Evolutionary conservation across 345 rosid species (phyloP), one percentile per base, ranked within the genome.

Genomic region (Cardamine resedifolia): DNA sequence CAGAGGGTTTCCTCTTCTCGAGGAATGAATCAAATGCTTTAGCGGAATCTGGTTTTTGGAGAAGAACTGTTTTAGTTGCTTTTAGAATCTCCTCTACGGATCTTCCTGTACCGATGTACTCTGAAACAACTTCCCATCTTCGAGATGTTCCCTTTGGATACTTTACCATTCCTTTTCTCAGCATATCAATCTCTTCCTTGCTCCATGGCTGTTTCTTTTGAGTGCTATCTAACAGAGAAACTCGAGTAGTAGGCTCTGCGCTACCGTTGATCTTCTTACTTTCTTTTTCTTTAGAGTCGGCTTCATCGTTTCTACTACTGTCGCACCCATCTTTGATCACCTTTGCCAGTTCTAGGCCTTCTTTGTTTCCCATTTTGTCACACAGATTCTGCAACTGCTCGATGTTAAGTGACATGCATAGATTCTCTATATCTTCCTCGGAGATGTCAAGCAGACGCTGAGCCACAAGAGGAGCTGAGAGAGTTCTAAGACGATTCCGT

Each of bases 101-200:
- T 82, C 99, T 87, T 58, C 84, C 92, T 5, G 97, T 90, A 57
- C 97, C 98, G 9, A 96, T 86, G 81, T 83, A 96, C 66, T 90
- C 99, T 10, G 99, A 92, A 65, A 96, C 76, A 66, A 96, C 98
- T 77, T 92, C 99, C 99, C 99, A 96, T 81, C 99, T 90, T 20
- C 89, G 86, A 38, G 97, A 87, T 50, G 97, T 96, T 68, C 99
- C 99, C 78, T 96, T 96, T 14, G 95, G 97, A 75, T 81, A 92
- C 70, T 96, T 96, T 72, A 68, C 81, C 70, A 86, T 87, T 72
- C 98, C 99, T 83, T 96, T 96, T 72, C 91, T 88, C 82, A 96
- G 80, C 49, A 88, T 85, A 69, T 88, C 99, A 78, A 96, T 85
- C 85, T 96, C 99, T 80, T 92, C 95, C 73, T 75, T 88, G 73